Evolutionary conservation across 2,329 filamentous ascomycete genomes (phyloP), one percentile per base, ranked within the genome.

Genomic region (Xylariomycetidae sp.): DNA sequence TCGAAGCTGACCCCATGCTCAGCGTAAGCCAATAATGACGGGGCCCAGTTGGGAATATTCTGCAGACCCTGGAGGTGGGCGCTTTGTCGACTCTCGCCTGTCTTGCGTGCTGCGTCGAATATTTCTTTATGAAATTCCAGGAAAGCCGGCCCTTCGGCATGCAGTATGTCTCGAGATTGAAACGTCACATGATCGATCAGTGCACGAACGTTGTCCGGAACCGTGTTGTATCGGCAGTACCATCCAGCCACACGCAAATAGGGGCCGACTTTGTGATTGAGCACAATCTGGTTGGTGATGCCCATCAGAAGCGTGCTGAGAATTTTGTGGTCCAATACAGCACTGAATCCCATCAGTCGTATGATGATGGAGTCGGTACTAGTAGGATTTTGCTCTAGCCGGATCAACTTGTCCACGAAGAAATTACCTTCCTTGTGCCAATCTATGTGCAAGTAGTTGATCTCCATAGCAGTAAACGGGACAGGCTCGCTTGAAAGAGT

Each of bases 381-480:
- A 2, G 51, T 42, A 0, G 59, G 56, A 34, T 77, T 79, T 49
- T 81, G 74, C 41, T 81, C 71, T 30, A 83, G 66, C 14, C 66
- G 63, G 17, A 88, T 64, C 16, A 88, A 64, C 52, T 83, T 86
- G 50, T 80, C 77, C 16, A 82, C 54, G 33, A 84, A 77, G n/a
- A 78, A 61, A 41, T 72, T 77, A 4, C 50, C 42, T 13, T 47
- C 38, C 30, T 56, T 47, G 42, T 53, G 50, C 62, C 65, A 70
- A 22, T 69, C 61, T 22, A 56, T 54, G 36, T 67, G 60, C 3
- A 80, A 42, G 3, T 69, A 45, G 17, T 64, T 56, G 10, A 70
- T 58, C 48, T 80, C 76, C 0, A 49, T 41, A 1, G 52, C 46
- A 3, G 67, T 69, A 51, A 74, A 69, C 2, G 62, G 63, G 27